Evolutionary conservation across 225 moss, liverwort and hornwort genomes (phyloP).

Genomic region (Pseudoscleropodium purum): DNA sequence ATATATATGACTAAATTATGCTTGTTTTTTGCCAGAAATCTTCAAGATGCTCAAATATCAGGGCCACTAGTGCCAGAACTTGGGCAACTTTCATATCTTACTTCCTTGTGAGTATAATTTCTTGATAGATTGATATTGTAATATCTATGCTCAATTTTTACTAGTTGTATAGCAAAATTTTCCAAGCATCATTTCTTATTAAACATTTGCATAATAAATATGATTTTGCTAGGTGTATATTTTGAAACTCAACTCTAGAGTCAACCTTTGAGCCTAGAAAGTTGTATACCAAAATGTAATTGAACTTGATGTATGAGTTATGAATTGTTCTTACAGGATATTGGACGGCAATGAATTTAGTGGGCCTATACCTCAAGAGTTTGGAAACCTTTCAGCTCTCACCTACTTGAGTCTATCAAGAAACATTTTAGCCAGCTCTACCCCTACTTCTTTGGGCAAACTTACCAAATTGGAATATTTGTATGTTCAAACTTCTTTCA

Average conservation of each 20-base stretch:
- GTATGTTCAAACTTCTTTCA: not conserved
- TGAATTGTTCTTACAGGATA: not conserved
- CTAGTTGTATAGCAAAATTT: not conserved
- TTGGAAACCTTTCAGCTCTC: not conserved
- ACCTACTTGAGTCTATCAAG: not conserved
- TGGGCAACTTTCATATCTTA: not conserved
- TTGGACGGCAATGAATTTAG: fast-evolving
- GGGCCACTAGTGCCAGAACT: not conserved
- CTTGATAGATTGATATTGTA: not conserved
- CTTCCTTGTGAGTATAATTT: not conserved
- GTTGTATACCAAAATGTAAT: not conserved
- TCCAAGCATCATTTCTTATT: not conserved
- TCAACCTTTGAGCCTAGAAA: not conserved
- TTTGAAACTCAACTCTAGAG: not conserved
- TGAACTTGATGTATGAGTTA: not conserved
- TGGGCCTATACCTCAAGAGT: not conserved
- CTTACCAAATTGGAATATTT: not conserved
- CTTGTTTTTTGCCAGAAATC: not conserved
- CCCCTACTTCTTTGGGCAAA: not conserved
- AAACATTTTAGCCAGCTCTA: not conserved
- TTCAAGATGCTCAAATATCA: not conserved
- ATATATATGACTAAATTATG: not conserved
- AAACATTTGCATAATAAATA: not conserved
- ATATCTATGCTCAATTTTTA: no score
- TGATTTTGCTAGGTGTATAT: fast-evolving